phyloP scores from a whole-genome alignment of 345 rosid genomes.

The Gossypium rotundifolium region DNA sequence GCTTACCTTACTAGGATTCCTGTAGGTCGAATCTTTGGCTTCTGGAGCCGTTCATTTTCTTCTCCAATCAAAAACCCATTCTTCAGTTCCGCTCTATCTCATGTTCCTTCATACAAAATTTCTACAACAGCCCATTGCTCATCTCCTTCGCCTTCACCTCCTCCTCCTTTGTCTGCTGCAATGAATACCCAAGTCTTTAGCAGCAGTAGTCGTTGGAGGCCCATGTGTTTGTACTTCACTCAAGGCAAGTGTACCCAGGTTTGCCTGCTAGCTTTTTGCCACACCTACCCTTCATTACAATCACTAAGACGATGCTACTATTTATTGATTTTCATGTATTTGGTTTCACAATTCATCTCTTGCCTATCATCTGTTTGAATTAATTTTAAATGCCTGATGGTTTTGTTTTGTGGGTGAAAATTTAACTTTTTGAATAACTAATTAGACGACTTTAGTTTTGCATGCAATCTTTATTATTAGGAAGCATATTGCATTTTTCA shows the following conservation, averaged over 20 bases:
- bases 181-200: background rate
- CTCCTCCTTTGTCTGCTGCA: conserved; percentile 17
- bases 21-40: conserved; percentile 17
- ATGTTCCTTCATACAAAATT: conserved; percentile 13
- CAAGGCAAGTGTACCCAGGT: conserved; percentile 86
- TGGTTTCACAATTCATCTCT: background rate
- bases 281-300: background rate
- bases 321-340: background rate
- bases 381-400: background rate
- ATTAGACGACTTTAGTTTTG: background rate
- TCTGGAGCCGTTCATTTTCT: conserved; percentile 17
- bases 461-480: background rate
- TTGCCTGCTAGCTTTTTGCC: background rate
- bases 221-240: conserved; percentile 77
- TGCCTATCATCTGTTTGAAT: background rate
- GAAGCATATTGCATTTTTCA: background rate
- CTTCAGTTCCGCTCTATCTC: conserved; percentile 15
- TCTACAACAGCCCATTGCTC: conserved; percentile 7
- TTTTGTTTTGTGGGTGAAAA: background rate
- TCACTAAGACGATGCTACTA: background rate
- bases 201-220: conserved; percentile 44
- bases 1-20: conserved; percentile 23
- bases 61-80: conserved; percentile 5
- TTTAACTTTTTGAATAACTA: background rate
- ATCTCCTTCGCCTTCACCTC: conserved; percentile 6